Conservation (phyloP, 2,329 filamentous ascomycete genomes). For the Leptodontidium sp. region DNA sequence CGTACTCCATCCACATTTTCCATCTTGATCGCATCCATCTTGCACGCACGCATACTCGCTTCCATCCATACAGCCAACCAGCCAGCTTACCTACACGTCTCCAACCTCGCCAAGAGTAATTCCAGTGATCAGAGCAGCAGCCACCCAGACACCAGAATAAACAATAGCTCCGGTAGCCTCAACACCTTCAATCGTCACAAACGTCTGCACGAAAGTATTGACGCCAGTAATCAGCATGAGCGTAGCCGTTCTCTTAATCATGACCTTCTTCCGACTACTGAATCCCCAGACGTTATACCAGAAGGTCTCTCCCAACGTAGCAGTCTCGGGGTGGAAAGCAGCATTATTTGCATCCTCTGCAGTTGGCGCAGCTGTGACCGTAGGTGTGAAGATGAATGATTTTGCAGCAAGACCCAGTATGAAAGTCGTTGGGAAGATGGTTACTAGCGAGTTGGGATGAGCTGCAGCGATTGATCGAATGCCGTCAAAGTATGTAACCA, state of each 20-base stretch:
- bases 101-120: conserved; percentile 60
- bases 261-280: conserved; percentile 66
- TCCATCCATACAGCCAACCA: background rate
- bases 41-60: conserved; percentile 10
- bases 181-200: conserved; percentile 73
- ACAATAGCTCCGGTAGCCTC: conserved; percentile 73
- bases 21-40: conserved; percentile 6
- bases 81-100: conserved; percentile 50
- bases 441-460: conserved; percentile 67
- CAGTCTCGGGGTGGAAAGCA: conserved; percentile 69
- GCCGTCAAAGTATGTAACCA: conserved; percentile 79
- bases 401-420: conserved; percentile 74
- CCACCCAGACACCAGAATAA: conserved; percentile 80
- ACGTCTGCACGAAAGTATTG: conserved; percentile 70
- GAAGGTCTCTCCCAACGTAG: conserved; percentile 74
- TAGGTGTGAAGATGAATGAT: conserved; percentile 79
- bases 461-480: conserved; percentile 74
- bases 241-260: conserved; percentile 69
- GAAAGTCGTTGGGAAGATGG: conserved; percentile 65
- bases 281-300: conserved; percentile 78
- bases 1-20: conserved; percentile 16
- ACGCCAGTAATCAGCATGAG: conserved; percentile 64
- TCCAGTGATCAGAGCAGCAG: conserved; percentile 68
- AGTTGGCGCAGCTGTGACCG: conserved; percentile 58
- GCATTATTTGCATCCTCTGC: conserved; percentile 60